phyloP scores from a whole-genome alignment of 2,329 filamentous ascomycete genomes.

The Cladophialophora carrionii region DNA sequence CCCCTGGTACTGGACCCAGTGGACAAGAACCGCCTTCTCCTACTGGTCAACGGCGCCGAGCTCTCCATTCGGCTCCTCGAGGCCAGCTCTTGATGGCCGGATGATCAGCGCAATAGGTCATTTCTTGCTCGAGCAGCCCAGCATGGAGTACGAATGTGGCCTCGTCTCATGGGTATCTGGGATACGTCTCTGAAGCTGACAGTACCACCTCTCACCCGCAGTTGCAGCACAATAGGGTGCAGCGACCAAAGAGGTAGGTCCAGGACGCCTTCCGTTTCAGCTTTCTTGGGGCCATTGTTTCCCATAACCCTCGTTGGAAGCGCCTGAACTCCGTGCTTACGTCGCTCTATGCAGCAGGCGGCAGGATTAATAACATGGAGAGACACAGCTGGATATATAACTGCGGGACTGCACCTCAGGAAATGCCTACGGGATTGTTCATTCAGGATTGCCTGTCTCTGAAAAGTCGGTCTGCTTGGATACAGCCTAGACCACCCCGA shows the following conservation, averaged over 20 bases:
- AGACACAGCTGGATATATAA: background rate
- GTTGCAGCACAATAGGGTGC: background rate
- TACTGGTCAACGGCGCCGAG: background rate
- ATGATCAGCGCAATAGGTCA: background rate
- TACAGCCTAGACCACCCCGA: background rate
- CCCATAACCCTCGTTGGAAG: background rate
- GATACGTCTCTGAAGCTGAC: background rate
- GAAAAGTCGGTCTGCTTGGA: background rate
- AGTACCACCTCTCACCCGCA: background rate
- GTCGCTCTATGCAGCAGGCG: background rate
- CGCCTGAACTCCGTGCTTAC: background rate
- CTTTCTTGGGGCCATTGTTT: background rate
- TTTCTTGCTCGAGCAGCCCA: background rate
- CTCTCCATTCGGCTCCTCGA: background rate
- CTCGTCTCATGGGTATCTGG: background rate
- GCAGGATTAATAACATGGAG: background rate
- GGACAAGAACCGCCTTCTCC: background rate
- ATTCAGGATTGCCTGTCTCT: background rate
- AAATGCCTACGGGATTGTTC: background rate
- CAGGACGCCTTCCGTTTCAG: background rate
- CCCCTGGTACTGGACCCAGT: background rate
- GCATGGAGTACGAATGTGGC: background rate
- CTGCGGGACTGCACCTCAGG: background rate
- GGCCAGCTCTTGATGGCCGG: conserved; percentile 4
- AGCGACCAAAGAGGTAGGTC: background rate